Evolutionary conservation across 306 rosid genomes (phyloP), one percentile per base, ranked within the genome.

Genomic region (Sechiopsis laciniata): DNA sequence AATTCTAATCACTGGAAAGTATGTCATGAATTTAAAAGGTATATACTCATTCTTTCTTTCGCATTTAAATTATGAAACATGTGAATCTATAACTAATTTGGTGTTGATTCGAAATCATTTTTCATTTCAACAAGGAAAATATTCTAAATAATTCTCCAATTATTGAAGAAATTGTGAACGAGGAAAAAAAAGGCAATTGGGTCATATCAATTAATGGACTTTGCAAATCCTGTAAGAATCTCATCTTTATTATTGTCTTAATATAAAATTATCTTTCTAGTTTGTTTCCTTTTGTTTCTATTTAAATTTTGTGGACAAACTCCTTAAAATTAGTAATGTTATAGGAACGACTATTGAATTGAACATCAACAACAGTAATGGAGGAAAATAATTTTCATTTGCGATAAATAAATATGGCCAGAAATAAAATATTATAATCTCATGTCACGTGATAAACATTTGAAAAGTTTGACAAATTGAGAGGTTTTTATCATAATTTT

Each of bases 211-310:
- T 45, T 2, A 46, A 67, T 67, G 55, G 24, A 42, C 26, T 19
- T n/a, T 10, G 3, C 7, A 42, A 46, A 67, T 67, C 55, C 72
- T 2, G 4, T n/a, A 64, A 64, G 40, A 45, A 67, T 19, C 35
- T 19, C 35, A 67, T 46, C 3, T 67, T 20, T 21, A 67, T 67
- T 67, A 67, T 66, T 66, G 71, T 65, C 52, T 37, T n/a, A 42
- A 19, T 66, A 46, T 67, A 9, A 45, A 19, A 46, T 67, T 19
- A 45, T 45, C 0, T 11, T 13, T 46, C 6, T 12, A 12, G 32
- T 45, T 67, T 67, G 13, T 66, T 66, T 66, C 55, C 55, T 66
- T 66, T 66, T 66, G 54, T 67, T 45, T 67, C 16, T 67, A 46
- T 67, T 67, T 45, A 19, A 16, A 42, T 67, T 45, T 67, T 45